A percentile compares a stretch with the other conserved stretches of the same genome.
Conservation (phyloP, 495 filamentous ascomycete species). For the Podospora didyma region DNA sequence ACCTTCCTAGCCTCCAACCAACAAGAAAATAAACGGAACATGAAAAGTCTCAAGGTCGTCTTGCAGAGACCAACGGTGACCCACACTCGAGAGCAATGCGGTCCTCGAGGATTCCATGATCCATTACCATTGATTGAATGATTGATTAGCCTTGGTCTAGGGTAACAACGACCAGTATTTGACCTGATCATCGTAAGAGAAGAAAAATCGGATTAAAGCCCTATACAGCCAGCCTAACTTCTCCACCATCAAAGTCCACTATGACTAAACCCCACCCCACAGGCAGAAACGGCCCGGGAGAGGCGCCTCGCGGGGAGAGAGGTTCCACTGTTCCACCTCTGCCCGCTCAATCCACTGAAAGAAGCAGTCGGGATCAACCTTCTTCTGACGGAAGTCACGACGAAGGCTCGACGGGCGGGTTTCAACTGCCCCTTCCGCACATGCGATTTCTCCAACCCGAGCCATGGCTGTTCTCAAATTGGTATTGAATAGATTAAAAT, state of each 20-base stretch:
- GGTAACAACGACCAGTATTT: too few species aligned
- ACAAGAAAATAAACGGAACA: neutral
- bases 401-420: constrained; percentile 7
- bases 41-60: neutral
- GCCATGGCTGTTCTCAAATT: constrained; percentile 21
- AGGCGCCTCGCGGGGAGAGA: neutral
- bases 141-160: too few species aligned
- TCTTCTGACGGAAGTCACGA: constrained; percentile 2
- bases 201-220: neutral
- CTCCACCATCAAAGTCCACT: neutral
- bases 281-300: neutral
- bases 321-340: too few species aligned
- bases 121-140: too few species aligned
- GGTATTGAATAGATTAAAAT: constrained; percentile 30
- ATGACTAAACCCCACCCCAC: neutral
- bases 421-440: constrained; percentile 18
- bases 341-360: too few species aligned
- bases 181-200: too few species aligned
- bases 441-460: constrained; percentile 12
- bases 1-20: neutral
- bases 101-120: too few species aligned
- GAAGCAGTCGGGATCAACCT: neutral
- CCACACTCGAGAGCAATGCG: too few species aligned
- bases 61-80: too few species aligned
- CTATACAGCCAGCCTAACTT: neutral